Evolutionary conservation across 2,329 filamentous ascomycete species (phyloP), one percentile per base, ranked within the genome.

Genomic region (Aspergillus nomiae): DNA sequence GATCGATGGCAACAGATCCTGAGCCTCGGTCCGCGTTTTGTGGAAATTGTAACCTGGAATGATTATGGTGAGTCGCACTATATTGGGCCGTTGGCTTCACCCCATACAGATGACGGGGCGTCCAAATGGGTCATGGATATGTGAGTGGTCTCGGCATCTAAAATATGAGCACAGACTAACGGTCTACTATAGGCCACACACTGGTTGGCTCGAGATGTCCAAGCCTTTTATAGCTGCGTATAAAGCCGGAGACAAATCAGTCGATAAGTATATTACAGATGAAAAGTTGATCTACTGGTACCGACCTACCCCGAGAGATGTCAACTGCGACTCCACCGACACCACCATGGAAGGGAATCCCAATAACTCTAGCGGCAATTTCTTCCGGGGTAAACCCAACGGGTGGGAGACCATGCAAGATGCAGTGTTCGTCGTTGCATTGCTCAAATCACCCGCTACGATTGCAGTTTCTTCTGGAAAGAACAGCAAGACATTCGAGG

Each of bases 251-350:
- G 77, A 74, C 2, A 78, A 70, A 32, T 68, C 62, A 1, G 67
- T 70, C 11, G 64, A 70, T 43, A 62, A 65, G 16, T 81, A 81
- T 72, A 82, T 85, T 65, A 73, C 74, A 41, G 72, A 78, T 12
- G 84, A 87, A 26, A 77, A 84, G 71, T 70, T 86, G 16, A 73
- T 85, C 36, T 86, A 86, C 76, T 87, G 84, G 84, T 86, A 85
- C 72, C 80, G 84, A 1, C 84, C 83, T 2, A 84, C 81, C 1
- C 79, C 80, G 1, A 81, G 78, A 63, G 63, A 66, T 12, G 68
- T 84, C 38, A 70, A 84, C 70, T 86, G 84, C 71, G 83, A 85
- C 62, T 70, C 80, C 7, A 86, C 84, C 16, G 84, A 86, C 67
- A 85, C 82, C 1, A 84, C 82, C 0, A 78, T 81, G 65, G 63